Evolutionary conservation across 1,284 basidiomycete species (phyloP).

Genomic region (Neolentinus lepideus): DNA sequence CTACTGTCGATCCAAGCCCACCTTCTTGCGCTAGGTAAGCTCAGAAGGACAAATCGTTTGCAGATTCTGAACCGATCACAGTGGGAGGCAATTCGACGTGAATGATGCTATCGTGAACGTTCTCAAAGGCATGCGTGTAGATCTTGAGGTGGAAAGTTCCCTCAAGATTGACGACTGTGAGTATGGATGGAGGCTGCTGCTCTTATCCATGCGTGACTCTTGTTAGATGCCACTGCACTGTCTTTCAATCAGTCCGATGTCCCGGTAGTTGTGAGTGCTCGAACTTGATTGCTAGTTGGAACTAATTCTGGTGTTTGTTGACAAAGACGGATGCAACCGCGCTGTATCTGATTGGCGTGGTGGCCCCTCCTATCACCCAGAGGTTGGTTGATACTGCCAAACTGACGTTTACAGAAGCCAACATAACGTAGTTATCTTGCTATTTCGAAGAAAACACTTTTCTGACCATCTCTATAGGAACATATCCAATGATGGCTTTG

Average conservation of each 20-base stretch:
- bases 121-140: conserved; percentile 51
- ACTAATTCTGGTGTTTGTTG: neutral
- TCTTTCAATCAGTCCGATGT: conserved; percentile 59
- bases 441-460: neutral
- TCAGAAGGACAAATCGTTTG: neutral
- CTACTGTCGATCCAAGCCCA: conserved; percentile 44
- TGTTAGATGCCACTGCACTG: conserved; percentile 47
- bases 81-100: conserved; percentile 58
- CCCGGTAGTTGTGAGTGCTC: conserved; percentile 40
- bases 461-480: conserved; percentile 26
- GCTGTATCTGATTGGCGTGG: conserved; percentile 63
- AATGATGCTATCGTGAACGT: conserved; percentile 56
- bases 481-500: conserved; percentile 53
- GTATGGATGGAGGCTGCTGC: conserved; percentile 8
- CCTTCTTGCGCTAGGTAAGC: conserved; percentile 49
- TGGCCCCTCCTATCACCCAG: conserved; percentile 62
- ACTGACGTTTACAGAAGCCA: conserved; percentile 51
- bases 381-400: conserved; percentile 54
- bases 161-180: conserved; percentile 57
- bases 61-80: conserved; percentile 19
- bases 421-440: conserved; percentile 45
- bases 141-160: conserved; percentile 39
- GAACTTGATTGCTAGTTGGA: neutral
- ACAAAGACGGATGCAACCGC: conserved; percentile 54
- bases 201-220: neutral